Evolutionary conservation across 1,284 basidiomycete species (phyloP).

Genomic region (Hypsizygus ulmarius): DNA sequence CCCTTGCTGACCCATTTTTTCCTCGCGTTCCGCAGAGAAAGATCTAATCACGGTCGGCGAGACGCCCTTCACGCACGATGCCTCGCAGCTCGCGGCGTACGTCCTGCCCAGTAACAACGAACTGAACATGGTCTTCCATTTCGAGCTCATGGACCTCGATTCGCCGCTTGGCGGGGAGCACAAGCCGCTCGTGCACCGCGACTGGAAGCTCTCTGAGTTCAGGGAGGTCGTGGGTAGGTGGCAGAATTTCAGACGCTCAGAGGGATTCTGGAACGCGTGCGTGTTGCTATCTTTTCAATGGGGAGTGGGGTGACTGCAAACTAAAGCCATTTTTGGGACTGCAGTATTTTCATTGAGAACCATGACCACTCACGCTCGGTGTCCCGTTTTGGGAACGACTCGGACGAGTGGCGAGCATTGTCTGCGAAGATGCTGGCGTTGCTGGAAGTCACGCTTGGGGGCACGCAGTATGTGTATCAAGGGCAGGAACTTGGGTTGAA

Average conservation of each 20-base stretch:
- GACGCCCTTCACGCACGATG: conserved; percentile 54
- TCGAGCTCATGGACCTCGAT: conserved; percentile 62
- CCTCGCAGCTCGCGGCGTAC: conserved; percentile 51
- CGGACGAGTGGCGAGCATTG: conserved; percentile 47
- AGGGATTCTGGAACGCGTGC: conserved; percentile 67
- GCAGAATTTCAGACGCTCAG: conserved; percentile 55
- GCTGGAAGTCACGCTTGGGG: conserved; percentile 58
- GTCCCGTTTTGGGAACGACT: conserved; percentile 65
- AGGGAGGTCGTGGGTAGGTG: conserved; percentile 56
- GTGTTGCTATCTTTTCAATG: conserved; percentile 25
- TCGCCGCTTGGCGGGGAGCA: conserved; percentile 32
- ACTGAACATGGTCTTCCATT: conserved; percentile 69
- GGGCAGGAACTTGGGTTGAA: conserved; percentile 71
- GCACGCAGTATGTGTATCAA: conserved; percentile 73
- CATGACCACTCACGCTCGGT: conserved; percentile 66
- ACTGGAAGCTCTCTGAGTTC: conserved; percentile 57
- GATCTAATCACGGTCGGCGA: conserved; percentile 70
- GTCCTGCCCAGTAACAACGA: conserved; percentile 62
- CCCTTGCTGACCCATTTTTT: not conserved
- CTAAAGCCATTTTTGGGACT: too few species aligned
- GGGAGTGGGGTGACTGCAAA: too few species aligned
- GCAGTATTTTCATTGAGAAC: conserved; percentile 62
- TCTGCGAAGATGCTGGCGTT: conserved; percentile 67
- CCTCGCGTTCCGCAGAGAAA: conserved; percentile 34
- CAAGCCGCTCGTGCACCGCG: conserved; percentile 38